Evolutionary conservation across 495 filamentous ascomycete species (phyloP).

Genomic region (Podospora sp.): DNA sequence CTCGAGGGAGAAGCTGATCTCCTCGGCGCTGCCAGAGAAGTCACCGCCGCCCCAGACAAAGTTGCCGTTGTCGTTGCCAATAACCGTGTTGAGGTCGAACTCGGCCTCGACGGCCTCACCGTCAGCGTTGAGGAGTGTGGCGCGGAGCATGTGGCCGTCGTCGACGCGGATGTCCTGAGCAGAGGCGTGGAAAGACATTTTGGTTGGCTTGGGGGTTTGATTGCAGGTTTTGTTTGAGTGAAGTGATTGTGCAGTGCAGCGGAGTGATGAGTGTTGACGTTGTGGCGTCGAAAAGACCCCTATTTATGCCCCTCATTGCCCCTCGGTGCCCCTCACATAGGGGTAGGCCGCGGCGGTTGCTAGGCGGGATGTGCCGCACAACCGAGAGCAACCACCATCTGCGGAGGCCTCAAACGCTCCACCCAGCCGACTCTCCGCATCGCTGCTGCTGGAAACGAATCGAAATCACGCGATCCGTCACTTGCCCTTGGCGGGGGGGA

Average conservation of each 20-base stretch:
- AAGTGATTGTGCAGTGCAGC: neutral
- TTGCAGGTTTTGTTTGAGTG: neutral
- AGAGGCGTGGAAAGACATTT: constrained; percentile 48
- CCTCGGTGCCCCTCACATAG: neutral
- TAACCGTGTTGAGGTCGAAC: constrained; percentile 43
- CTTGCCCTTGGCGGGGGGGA: neutral
- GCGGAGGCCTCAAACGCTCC: constrained; percentile 7
- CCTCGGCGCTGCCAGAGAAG: constrained; percentile 45
- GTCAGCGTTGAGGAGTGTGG: constrained; percentile 32
- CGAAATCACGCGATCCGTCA: constrained; percentile 8
- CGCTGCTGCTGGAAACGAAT: neutral
- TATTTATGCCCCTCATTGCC: neutral
- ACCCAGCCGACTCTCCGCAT: neutral
- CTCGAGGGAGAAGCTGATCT: constrained; percentile 45
- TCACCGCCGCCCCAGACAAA: constrained; percentile 50
- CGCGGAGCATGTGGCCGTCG: constrained; percentile 47
- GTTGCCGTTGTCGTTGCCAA: constrained; percentile 51
- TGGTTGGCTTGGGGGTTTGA: neutral
- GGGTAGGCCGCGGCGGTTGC: neutral
- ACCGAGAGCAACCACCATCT: neutral
- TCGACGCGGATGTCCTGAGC: constrained; percentile 44
- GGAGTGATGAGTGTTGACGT: neutral
- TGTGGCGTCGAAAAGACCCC: neutral
- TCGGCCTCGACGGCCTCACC: constrained; percentile 39
- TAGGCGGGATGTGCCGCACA: constrained; percentile 1